Conservation (phyloP, 306 rosid genomes). For the Dryas alaskensis region DNA sequence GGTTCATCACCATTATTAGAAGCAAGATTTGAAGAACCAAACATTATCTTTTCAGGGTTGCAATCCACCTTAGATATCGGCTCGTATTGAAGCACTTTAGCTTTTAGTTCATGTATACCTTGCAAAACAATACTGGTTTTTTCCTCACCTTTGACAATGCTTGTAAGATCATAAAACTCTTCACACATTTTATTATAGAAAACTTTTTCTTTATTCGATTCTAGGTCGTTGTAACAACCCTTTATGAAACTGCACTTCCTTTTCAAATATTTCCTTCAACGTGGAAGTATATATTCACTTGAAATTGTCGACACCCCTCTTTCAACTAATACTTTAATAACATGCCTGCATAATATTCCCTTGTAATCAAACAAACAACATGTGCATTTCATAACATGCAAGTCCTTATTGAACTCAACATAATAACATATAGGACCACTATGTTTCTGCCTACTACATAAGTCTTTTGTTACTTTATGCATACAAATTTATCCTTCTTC, state of each 20-base stretch:
- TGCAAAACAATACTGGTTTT: neutral
- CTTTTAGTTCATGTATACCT: neutral
- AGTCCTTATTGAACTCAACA: neutral
- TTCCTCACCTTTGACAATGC: neutral
- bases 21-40: no score
- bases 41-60: neutral
- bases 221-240: neutral
- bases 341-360: neutral
- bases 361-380: no score
- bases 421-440: neutral
- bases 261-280: neutral
- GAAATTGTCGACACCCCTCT: neutral
- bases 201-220: neutral
- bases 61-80: neutral
- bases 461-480: no score
- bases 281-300: neutral
- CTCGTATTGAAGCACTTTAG: neutral
- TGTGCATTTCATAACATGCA: neutral
- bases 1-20: neutral
- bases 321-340: no score
- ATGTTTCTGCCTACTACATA: neutral
- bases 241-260: neutral
- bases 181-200: neutral
- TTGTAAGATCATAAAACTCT: neutral
- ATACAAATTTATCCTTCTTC: neutral